Conservation (phyloP, 345 rosid genomes). For the Hibiscus syriacus region DNA sequence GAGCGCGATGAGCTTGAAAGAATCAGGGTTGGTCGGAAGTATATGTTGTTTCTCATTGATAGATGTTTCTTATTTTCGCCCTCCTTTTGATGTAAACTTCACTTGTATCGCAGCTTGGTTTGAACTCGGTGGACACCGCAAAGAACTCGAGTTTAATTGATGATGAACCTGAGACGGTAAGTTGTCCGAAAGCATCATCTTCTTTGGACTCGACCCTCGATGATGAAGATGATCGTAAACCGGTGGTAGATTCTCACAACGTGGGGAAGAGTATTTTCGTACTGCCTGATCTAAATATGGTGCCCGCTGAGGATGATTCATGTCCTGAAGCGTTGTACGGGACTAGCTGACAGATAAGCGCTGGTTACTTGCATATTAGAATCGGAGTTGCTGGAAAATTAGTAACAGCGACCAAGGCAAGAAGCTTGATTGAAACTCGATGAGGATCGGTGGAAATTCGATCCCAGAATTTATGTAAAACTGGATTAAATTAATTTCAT, state of each 20-base stretch:
- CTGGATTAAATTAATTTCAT: not conserved
- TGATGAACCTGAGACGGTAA: conserved; percentile 11
- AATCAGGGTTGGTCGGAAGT: conserved; percentile 45
- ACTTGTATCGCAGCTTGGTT: conserved; percentile 42
- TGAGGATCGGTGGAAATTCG: no score
- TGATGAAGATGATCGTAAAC: no score
- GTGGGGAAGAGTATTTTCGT: conserved; percentile 27
- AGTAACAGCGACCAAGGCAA: not conserved
- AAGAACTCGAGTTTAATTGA: not conserved
- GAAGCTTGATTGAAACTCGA: no score
- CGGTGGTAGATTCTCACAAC: no score
- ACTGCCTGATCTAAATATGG: conserved; percentile 75
- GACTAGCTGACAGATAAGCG: no score
- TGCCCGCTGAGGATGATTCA: conserved; percentile 43
- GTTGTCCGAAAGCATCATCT: conserved; percentile 3
- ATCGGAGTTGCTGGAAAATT: not conserved
- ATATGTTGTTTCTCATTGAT: not conserved
- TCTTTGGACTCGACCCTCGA: conserved; percentile 8
- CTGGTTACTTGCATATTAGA: no score
- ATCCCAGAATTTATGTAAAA: no score
- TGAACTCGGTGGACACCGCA: no score
- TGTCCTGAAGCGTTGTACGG: no score
- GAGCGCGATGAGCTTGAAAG: conserved; percentile 55
- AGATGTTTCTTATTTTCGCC: not conserved
- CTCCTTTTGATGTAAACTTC: not conserved